A percentile compares a stretch with the other conserved stretches of the same genome.
Evolutionary conservation across 306 rosid genomes (phyloP).

Genomic region (Ammopiptanthus mongolicus): DNA sequence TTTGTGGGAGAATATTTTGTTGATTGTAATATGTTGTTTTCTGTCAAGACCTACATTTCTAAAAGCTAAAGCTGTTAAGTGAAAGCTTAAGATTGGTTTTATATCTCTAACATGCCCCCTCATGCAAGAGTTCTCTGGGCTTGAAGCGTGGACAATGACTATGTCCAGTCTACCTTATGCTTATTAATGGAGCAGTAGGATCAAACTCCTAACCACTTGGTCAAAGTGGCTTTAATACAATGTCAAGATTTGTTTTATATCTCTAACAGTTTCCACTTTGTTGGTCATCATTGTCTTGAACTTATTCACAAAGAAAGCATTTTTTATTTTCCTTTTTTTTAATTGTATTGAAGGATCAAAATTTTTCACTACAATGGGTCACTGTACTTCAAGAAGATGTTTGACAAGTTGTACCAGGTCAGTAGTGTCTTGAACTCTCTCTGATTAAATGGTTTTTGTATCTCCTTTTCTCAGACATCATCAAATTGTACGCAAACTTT

Average conservation of each 20-base stretch:
- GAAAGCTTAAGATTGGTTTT: neutral
- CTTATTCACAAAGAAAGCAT: neutral
- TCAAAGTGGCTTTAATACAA: neutral
- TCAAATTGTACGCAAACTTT: conserved; percentile 13
- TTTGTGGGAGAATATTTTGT: conserved; percentile 3
- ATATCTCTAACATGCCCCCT: neutral
- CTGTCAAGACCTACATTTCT: neutral
- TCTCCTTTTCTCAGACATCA: neutral
- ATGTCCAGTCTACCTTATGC: neutral
- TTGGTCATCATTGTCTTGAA: neutral
- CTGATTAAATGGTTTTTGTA: neutral
- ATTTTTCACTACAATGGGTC: conserved; percentile 80
- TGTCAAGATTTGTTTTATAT: neutral
- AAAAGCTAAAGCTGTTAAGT: neutral
- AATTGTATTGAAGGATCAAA: conserved; percentile 56
- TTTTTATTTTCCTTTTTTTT: neutral
- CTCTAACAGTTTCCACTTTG: neutral
- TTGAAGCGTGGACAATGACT: neutral
- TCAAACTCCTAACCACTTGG: neutral
- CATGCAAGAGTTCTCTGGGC: neutral
- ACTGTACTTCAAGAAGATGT: conserved; percentile 80
- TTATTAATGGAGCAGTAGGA: neutral
- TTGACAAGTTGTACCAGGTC: conserved; percentile 91
- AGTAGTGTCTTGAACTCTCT: conserved; percentile 27
- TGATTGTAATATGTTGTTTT: conserved; percentile 5